phyloP scores from a whole-genome alignment of 164 flowering plant genomes.

The Vitis riparia region DNA sequence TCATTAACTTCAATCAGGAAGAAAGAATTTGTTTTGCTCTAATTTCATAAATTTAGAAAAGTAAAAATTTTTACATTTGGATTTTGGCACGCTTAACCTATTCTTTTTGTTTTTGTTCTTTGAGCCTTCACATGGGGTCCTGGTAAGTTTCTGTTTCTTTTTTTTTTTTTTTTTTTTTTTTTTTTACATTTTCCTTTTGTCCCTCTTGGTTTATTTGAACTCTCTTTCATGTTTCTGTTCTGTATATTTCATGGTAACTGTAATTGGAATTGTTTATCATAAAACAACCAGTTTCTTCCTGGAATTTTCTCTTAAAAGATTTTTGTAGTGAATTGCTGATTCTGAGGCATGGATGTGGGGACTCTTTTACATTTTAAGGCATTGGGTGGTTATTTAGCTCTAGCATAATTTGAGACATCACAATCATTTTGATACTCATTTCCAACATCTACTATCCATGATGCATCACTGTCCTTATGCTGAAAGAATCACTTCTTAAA shows the following conservation, averaged over 20 bases:
- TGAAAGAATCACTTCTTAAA: background rate
- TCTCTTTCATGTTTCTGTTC: too few species aligned
- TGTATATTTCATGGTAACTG: too few species aligned
- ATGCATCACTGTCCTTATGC: background rate
- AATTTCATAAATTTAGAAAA: too few species aligned
- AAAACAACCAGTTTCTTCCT: too few species aligned
- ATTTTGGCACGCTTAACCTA: too few species aligned
- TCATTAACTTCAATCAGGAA: too few species aligned
- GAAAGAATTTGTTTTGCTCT: too few species aligned
- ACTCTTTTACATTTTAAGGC: background rate
- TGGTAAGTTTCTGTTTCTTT: background rate
- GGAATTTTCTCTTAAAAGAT: too few species aligned
- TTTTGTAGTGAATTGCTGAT: background rate
- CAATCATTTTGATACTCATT: background rate
- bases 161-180: background rate
- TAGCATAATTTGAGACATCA: background rate
- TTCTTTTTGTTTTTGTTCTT: too few species aligned
- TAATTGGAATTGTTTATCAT: too few species aligned
- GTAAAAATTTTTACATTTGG: too few species aligned
- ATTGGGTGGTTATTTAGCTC: background rate
- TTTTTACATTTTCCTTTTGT: slow-evolving; percentile 6
- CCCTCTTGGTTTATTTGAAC: background rate
- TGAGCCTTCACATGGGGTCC: too few species aligned
- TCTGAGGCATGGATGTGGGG: background rate
- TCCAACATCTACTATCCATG: background rate